phyloP scores from a whole-genome alignment of 495 filamentous ascomycete species.

The Xylaria sp. region DNA sequence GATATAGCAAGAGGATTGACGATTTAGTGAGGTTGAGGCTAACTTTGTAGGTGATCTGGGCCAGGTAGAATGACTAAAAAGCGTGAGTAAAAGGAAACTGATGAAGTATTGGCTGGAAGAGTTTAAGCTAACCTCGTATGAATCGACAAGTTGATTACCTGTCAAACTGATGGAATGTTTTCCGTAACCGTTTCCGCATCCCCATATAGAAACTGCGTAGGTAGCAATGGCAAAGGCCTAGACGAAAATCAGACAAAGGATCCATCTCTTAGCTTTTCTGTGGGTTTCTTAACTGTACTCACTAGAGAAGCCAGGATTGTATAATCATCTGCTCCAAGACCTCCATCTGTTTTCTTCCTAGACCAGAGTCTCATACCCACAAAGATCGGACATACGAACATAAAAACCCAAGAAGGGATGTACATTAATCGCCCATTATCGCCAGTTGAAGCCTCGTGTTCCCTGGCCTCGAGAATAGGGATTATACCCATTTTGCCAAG shows the following conservation, averaged over 20 bases:
- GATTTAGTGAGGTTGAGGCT: constrained; percentile 44
- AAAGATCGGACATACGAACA: constrained; percentile 35
- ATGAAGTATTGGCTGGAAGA: not conserved
- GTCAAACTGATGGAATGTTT: constrained; percentile 33
- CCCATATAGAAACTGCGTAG: not conserved
- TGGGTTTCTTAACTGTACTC: constrained; percentile 20
- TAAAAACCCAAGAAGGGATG: constrained; percentile 34
- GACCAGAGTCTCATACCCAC: constrained; percentile 39
- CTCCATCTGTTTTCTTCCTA: constrained; percentile 33
- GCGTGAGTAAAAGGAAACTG: not conserved
- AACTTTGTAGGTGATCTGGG: constrained; percentile 44
- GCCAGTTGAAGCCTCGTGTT: not conserved
- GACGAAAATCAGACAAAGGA: not conserved
- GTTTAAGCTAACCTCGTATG: constrained; percentile 35
- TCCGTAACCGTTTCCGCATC: constrained; percentile 35
- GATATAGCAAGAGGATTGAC: constrained; percentile 47
- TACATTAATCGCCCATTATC: constrained; percentile 1
- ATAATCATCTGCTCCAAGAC: constrained; percentile 41
- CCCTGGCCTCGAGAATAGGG: not conserved
- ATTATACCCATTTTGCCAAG: not conserved
- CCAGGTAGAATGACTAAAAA: constrained; percentile 40
- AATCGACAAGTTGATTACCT: constrained; percentile 29
- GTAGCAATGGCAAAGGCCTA: constrained; percentile 17
- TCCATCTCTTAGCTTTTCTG: not conserved
- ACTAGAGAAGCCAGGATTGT: constrained; percentile 40